phyloP scores from a whole-genome alignment of 2,329 filamentous ascomycete species.

The Curvularia hawaiiensis region DNA sequence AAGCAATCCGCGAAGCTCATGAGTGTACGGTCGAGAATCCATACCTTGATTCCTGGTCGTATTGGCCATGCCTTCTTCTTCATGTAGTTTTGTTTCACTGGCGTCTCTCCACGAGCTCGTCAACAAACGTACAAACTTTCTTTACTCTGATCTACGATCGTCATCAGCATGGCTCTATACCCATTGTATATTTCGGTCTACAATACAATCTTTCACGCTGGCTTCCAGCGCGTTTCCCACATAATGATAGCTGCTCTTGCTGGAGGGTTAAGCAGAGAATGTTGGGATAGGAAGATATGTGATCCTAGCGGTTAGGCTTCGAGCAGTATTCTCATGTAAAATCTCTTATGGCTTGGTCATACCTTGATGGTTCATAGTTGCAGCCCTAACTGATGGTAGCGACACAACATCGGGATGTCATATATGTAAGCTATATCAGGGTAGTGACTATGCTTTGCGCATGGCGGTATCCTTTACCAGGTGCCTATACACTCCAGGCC shows the following conservation, averaged over 20 bases:
- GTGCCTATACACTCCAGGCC: no score
- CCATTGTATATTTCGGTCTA: constrained; percentile 25
- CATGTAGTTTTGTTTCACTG: constrained; percentile 1
- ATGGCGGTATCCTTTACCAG: no score
- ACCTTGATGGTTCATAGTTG: not conserved
- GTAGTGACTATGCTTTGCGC: no score
- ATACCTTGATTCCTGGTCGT: not conserved
- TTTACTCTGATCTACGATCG: constrained; percentile 10
- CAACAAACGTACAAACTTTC: constrained; percentile 4
- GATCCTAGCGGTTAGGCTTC: not conserved
- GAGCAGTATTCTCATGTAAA: not conserved
- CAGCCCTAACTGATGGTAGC: not conserved
- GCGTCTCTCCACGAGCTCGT: not conserved
- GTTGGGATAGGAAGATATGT: not conserved
- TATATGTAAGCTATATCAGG: no score
- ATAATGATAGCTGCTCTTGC: not conserved
- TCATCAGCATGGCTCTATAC: constrained; percentile 30
- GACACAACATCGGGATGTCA: not conserved
- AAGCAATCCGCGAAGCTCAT: constrained; percentile 34
- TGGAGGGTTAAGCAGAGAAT: no score
- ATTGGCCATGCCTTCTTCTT: not conserved
- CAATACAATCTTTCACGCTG: constrained; percentile 11
- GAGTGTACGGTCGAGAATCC: not conserved
- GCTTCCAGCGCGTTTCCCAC: not conserved
- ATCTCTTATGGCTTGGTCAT: not conserved